These are phyloP conservation scores for Ganoderma meredithae DNA, from an alignment of 1,284 basidiomycete genomes.

Conservation along the genomic window DNA sequence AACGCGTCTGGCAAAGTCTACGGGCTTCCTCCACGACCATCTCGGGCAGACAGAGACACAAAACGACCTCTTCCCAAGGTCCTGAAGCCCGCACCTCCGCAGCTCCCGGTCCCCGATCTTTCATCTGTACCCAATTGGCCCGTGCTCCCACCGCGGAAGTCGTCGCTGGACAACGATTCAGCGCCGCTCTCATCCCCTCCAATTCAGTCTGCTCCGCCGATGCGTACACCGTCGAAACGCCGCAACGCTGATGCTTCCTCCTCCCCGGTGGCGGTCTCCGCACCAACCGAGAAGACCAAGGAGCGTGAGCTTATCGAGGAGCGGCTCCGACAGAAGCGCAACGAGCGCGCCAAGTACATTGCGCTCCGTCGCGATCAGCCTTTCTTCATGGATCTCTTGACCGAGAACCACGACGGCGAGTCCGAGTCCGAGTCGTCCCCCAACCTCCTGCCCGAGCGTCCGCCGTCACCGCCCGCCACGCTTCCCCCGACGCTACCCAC, in stretches of 20 bases:
- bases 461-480: slow-evolving; percentile 10
- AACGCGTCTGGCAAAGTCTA: slow-evolving; percentile 5
- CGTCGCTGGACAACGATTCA: background rate
- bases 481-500: background rate
- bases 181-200: background rate
- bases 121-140: background rate
- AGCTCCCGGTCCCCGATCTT: slow-evolving; percentile 13
- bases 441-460: slow-evolving; percentile 16
- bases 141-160: background rate
- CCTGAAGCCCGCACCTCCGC: slow-evolving; percentile 14
- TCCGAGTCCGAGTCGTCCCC: background rate
- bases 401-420: background rate
- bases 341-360: slow-evolving; percentile 12
- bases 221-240: slow-evolving; percentile 4
- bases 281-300: slow-evolving; percentile 12
- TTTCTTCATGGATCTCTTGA: slow-evolving; percentile 5
- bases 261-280: slow-evolving; percentile 10
- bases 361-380: slow-evolving; percentile 14
- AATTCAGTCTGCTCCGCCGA: slow-evolving; percentile 9
- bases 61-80: slow-evolving; percentile 8
- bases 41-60: slow-evolving; percentile 9
- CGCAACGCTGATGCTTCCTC: background rate
- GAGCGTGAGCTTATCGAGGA: slow-evolving; percentile 10
- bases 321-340: slow-evolving; percentile 2
- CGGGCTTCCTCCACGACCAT: slow-evolving; percentile 9